These are phyloP conservation scores for Perkinsela sp. DNA, from an alignment of 208 protist species.

Conservation along the genomic window DNA sequence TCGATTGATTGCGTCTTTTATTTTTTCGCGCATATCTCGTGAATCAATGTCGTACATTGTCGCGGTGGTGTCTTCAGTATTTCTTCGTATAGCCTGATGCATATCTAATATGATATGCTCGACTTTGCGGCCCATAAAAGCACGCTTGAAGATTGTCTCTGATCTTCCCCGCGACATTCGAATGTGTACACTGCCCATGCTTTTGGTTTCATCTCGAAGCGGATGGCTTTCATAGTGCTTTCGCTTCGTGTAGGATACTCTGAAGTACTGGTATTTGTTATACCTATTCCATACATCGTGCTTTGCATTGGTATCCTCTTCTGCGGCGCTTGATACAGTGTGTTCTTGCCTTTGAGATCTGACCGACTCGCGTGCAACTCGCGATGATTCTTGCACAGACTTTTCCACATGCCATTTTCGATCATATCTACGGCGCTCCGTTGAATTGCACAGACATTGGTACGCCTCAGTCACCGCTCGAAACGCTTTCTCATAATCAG, in stretches of 20 bases:
- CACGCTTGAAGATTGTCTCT: neutral
- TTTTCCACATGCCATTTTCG: neutral
- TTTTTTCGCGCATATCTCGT: neutral
- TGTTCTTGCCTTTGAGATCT: too few relatives aligned
- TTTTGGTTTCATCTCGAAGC: neutral
- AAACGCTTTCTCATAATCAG: neutral
- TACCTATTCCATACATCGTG: neutral
- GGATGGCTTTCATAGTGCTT: neutral
- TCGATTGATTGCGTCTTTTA: neutral
- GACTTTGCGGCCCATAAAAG: neutral
- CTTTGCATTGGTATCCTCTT: too few relatives aligned
- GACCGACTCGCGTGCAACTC: too few relatives aligned
- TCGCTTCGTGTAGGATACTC: neutral
- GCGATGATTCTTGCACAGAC: too few relatives aligned
- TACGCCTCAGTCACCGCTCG: neutral
- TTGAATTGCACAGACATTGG: neutral
- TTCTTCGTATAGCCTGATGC: neutral
- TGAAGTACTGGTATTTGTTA: neutral
- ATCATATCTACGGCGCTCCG: neutral
- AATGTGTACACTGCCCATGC: neutral
- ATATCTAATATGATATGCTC: neutral
- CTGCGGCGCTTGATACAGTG: too few relatives aligned
- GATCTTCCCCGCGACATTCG: neutral
- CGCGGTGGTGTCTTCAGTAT: neutral
- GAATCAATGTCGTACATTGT: neutral